phyloP scores from a whole-genome alignment of 148 eudicot species.

The Cornus controversa region DNA sequence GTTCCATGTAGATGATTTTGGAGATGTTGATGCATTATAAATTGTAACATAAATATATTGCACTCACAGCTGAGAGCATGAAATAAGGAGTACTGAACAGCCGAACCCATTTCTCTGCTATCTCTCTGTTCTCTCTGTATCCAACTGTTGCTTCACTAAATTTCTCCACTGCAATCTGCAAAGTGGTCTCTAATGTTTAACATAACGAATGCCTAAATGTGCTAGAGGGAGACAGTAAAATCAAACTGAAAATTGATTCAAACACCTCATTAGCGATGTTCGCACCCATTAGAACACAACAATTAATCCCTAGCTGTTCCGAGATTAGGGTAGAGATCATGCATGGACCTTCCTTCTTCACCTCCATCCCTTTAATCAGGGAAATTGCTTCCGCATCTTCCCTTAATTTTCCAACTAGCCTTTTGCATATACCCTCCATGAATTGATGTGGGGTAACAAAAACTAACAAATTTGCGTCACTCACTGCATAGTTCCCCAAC shows the following conservation, averaged over 20 bases:
- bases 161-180: constrained; percentile 88
- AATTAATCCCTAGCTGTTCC: constrained; percentile 56
- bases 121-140: constrained; percentile 59
- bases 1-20: background rate
- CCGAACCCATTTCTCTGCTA: constrained; percentile 84
- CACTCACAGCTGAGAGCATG: constrained; percentile 79
- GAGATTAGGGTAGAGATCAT: constrained; percentile 80
- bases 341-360: constrained; percentile 83
- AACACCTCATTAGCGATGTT: constrained; percentile 91
- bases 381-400: constrained; percentile 78
- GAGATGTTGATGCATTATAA: no score
- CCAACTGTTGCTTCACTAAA: constrained; percentile 97
- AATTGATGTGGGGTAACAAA: constrained; percentile 98
- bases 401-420: constrained; percentile 63
- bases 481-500: constrained; percentile 46
- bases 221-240: background rate
- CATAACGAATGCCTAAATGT: background rate
- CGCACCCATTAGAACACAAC: constrained; percentile 96
- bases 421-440: constrained; percentile 72
- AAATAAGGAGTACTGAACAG: constrained; percentile 78
- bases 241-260: background rate
- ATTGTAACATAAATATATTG: background rate
- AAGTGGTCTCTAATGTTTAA: background rate
- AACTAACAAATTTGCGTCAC: constrained; percentile 85
- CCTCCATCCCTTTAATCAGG: constrained; percentile 96